Percentiles rank a stretch among this genome's conserved stretches.
phyloP scores from a whole-genome alignment of 768 basidiomycete genomes.

The Leccinum olivaceopallidum region DNA sequence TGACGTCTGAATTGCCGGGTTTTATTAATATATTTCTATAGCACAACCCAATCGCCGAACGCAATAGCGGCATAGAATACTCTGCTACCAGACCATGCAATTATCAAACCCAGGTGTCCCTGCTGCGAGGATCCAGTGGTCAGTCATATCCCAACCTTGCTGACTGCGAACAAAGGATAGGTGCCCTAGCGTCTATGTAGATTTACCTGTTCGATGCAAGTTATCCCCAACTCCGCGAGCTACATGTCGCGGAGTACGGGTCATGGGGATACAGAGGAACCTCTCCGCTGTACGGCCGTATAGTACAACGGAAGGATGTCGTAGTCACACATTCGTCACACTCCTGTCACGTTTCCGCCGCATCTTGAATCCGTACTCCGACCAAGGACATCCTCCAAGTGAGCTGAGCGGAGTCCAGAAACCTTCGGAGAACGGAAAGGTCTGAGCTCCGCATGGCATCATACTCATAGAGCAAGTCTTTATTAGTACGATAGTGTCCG shows the following conservation, averaged over 20 bases:
- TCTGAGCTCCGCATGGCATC: neutral
- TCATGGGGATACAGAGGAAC: neutral
- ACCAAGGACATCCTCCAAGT: no score
- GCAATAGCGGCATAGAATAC: neutral
- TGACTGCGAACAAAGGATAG: neutral
- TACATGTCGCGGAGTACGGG: conserved; percentile 24
- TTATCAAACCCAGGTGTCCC: no score
- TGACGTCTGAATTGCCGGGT: neutral
- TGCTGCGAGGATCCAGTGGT: neutral
- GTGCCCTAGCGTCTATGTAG: neutral
- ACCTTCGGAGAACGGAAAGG: no score
- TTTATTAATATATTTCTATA: neutral
- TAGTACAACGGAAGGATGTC: neutral
- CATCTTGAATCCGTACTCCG: neutral
- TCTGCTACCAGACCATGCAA: neutral
- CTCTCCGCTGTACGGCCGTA: neutral
- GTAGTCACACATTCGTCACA: neutral
- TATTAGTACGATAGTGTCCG: no score
- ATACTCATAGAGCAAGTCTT: neutral
- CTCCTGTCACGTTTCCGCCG: neutral
- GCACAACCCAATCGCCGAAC: neutral
- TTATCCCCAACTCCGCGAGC: conserved; percentile 28
- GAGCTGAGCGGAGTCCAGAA: no score
- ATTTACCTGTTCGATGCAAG: conserved; percentile 1
- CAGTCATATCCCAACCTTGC: neutral